Evolutionary conservation across 352 stramenopile genomes (phyloP).

Genomic region (Globisporangium nodosum): DNA sequence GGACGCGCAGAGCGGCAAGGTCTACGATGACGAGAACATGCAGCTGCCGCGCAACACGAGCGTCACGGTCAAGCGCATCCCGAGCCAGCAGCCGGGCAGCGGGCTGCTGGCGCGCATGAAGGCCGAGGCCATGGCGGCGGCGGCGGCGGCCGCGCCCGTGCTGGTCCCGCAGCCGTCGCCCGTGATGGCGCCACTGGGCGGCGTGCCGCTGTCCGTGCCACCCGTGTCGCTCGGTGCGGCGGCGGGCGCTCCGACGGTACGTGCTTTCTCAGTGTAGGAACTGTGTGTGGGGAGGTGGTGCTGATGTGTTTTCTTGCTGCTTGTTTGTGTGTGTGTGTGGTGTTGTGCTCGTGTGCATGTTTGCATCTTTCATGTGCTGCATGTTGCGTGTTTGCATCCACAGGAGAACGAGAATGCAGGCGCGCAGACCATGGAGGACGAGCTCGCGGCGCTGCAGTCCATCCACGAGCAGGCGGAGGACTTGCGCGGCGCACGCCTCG

Average conservation of each 20-base stretch:
- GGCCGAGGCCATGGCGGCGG: constrained; percentile 61
- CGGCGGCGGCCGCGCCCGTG: constrained; percentile 39
- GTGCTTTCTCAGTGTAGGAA: constrained; percentile 2
- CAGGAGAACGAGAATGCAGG: constrained; percentile 18
- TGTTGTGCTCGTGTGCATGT: constrained; percentile 7
- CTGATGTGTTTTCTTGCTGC: constrained; percentile 3
- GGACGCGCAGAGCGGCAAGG: constrained; percentile 88
- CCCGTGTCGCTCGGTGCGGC: constrained; percentile 26
- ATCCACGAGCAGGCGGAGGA: constrained; percentile 85
- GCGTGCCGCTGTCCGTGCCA: constrained; percentile 16
- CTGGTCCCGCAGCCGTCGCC: constrained; percentile 31
- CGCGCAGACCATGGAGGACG: constrained; percentile 81
- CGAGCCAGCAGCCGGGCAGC: constrained; percentile 67
- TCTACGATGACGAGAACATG: constrained; percentile 90
- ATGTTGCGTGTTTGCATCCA: constrained; percentile 10
- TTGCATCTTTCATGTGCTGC: neutral
- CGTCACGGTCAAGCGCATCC: constrained; percentile 90
- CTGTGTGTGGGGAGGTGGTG: constrained; percentile 1
- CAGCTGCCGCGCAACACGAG: constrained; percentile 88
- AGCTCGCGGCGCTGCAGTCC: constrained; percentile 72
- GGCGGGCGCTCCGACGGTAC: constrained; percentile 8
- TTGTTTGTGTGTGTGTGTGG: constrained; percentile 12
- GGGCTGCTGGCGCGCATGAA: constrained; percentile 83
- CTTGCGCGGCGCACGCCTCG: constrained; percentile 60
- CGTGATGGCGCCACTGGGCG: constrained; percentile 23